phyloP scores from a whole-genome alignment of 768 basidiomycete species.

The Suillus americanus region DNA sequence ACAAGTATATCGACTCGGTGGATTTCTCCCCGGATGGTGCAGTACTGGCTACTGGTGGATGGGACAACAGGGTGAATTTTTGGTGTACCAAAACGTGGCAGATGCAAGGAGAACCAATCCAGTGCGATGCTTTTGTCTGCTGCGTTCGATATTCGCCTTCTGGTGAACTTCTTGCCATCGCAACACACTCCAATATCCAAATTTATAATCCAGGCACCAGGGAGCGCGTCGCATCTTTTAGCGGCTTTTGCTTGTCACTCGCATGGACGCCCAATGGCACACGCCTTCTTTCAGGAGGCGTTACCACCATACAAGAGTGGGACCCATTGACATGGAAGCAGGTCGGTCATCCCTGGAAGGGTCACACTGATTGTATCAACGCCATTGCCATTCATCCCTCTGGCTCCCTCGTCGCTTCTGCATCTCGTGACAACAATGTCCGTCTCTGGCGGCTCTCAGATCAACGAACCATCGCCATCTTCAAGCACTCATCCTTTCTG shows the following conservation, averaged over 20 bases:
- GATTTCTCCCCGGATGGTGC: too few species aligned
- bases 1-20: too few species aligned
- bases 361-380: accelerated
- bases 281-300: background rate
- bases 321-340: background rate
- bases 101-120: too few species aligned
- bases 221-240: background rate
- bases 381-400: background rate
- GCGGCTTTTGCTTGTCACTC: background rate
- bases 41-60: too few species aligned
- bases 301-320: background rate
- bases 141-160: too few species aligned
- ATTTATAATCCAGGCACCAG: background rate
- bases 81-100: too few species aligned
- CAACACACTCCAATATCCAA: too few species aligned
- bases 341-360: background rate
- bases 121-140: too few species aligned
- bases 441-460: background rate
- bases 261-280: background rate
- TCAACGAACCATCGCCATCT: background rate
- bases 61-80: too few species aligned
- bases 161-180: too few species aligned
- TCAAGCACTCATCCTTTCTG: accelerated
- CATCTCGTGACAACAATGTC: background rate
- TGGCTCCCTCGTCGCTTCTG: background rate